phyloP scores from a whole-genome alignment of 1,139 yeast species.

The Saccharomyces hybrid region DNA sequence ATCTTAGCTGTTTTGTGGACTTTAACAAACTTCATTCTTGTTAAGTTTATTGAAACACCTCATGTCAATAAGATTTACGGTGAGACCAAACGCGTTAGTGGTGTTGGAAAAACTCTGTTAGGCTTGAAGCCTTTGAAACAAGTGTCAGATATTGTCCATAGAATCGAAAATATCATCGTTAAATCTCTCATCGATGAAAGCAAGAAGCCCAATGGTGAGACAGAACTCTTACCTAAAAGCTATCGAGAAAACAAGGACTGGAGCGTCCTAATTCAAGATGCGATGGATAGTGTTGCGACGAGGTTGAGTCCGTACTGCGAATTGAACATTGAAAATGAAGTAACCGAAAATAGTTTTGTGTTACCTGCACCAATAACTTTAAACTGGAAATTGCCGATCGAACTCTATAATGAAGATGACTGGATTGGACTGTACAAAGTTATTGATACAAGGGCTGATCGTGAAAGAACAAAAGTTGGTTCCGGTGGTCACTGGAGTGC shows the following conservation, averaged over 20 bases:
- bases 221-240: background rate
- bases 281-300: slow-evolving; percentile 1
- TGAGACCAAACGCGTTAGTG: slow-evolving; percentile 44
- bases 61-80: slow-evolving; percentile 80
- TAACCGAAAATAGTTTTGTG: slow-evolving; percentile 6
- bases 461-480: slow-evolving; percentile 52
- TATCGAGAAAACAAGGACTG: slow-evolving; percentile 4
- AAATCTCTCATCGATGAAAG: slow-evolving; percentile 14
- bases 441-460: slow-evolving; percentile 52
- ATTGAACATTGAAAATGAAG: slow-evolving; percentile 1
- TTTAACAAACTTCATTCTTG: slow-evolving; percentile 54
- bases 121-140: slow-evolving; percentile 31
- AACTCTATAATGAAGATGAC: slow-evolving; percentile 40
- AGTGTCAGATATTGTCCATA: slow-evolving; percentile 32
- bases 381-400: slow-evolving; percentile 49
- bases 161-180: slow-evolving; percentile 21
- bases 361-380: slow-evolving; percentile 44
- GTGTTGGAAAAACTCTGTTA: slow-evolving; percentile 54
- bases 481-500: slow-evolving; percentile 70
- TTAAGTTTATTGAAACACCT: slow-evolving; percentile 68
- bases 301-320: slow-evolving; percentile 4
- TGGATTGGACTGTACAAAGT: slow-evolving; percentile 78
- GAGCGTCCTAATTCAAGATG: slow-evolving; percentile 2
- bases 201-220: background rate
- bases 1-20: slow-evolving; percentile 63